A percentile compares a stretch with the other conserved stretches of the same genome.
Conservation (phyloP, 2,329 filamentous ascomycete species). For the Alternaria ventricosa region DNA sequence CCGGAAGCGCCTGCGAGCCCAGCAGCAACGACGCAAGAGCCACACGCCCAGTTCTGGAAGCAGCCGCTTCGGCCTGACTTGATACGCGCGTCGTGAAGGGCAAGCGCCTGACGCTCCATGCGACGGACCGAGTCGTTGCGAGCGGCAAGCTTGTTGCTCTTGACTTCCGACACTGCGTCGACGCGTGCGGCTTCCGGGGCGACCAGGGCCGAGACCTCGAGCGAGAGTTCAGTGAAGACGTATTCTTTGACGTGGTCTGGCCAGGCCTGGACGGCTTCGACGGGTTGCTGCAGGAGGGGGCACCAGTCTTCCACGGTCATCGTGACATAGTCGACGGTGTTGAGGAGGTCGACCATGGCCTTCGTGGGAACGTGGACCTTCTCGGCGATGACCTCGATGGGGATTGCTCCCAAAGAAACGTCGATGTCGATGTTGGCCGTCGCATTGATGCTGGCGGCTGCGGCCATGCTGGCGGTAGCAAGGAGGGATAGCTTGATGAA, state of each 20-base stretch:
- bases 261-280: neutral
- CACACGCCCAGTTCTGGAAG: neutral
- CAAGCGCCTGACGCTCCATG: neutral
- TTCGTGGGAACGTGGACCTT: neutral
- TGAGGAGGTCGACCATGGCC: neutral
- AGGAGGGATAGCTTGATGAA: neutral
- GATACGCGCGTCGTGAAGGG: neutral
- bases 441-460: neutral
- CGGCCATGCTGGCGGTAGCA: neutral
- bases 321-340: neutral
- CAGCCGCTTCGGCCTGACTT: neutral
- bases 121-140: neutral
- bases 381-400: neutral
- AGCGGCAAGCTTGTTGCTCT: neutral
- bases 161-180: neutral
- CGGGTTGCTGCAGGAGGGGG: neutral
- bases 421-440: neutral
- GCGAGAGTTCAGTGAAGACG: neutral
- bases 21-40: neutral
- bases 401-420: neutral
- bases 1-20: neutral
- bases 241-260: neutral
- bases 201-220: neutral
- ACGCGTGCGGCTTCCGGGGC: neutral
- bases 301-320: neutral